Evolutionary conservation across 2,329 filamentous ascomycete species (phyloP), one percentile per base, ranked within the genome.

Genomic region (Colletotrichum tofieldiae): DNA sequence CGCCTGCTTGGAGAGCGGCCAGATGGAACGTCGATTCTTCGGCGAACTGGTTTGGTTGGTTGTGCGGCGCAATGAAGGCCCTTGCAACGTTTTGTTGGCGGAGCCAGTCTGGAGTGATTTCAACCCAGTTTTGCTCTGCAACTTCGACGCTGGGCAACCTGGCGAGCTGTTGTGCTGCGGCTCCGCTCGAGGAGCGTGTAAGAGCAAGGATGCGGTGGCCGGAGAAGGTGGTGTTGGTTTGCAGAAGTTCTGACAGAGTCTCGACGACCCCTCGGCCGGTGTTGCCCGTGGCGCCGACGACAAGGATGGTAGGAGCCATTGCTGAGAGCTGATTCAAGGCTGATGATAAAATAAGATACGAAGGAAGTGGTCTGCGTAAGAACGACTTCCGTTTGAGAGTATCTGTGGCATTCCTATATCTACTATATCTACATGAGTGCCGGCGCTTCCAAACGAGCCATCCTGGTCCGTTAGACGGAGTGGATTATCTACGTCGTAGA

Each of bases 21-120:
- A 81, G 11, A 52, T 81, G 77, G 65, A 85, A 83, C 0, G 78
- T 75, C 0, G 81, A 81, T 65, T 85, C 83, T 37, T 84, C 81
- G 37, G 80, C 76, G 62, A 86, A 86, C 23, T 84, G 81, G 5
- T 67, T 79, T 0, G 82, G 80, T 12, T 79, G 69, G 60, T 78
- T 79, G 74, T 84, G 82, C 0, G 82, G 74, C 26, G 84, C 83
- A 54, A 86, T 81, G 65, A 84, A 86, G 1, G 77, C 81, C 29
- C 81, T 75, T 14, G 67, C 76, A 1, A 86, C 80, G 3, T 81
- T 60, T 7, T 81, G 76, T 16, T 81, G 67, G 2, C 75, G 79
- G n/a, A 86, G 80, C 84, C 84, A 86, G 51, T 79, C 77, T 6
- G 79, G n/a, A 7, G 77, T 82, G 56, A 84, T 82, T 0, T 82